phyloP scores from a whole-genome alignment of 768 basidiomycete species.

The Kwoniella sp. region DNA sequence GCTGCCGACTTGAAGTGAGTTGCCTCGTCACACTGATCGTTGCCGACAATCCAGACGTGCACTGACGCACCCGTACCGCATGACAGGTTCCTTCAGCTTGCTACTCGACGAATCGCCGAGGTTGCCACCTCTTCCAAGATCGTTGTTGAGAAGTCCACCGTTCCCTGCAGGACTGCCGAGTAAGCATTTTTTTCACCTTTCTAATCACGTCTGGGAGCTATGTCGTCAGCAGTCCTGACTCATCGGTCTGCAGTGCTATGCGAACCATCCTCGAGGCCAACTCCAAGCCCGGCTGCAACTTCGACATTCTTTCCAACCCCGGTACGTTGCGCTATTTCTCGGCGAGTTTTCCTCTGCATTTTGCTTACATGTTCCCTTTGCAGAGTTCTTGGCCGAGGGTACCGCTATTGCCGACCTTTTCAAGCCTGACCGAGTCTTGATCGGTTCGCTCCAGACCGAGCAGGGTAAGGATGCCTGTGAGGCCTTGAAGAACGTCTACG shows the following conservation, averaged over 20 bases:
- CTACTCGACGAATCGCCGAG: conserved; percentile 91
- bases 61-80: conserved; percentile 9
- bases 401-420: conserved; percentile 91
- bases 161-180: conserved; percentile 96
- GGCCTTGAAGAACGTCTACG: conserved; percentile 78
- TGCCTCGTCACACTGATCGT: conserved; percentile 17
- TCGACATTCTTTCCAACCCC: conserved; percentile 98
- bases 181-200: no score
- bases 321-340: conserved; percentile 21
- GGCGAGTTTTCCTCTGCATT: not conserved
- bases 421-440: conserved; percentile 90
- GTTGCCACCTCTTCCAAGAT: conserved; percentile 92
- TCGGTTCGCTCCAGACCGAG: conserved; percentile 87
- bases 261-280: conserved; percentile 98
- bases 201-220: not conserved
- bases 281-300: conserved; percentile 84
- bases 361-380: not conserved
- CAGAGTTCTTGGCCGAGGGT: conserved; percentile 96
- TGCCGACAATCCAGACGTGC: no score
- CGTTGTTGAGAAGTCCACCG: conserved; percentile 98
- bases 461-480: conserved; percentile 81
- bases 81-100: conserved; percentile 89
- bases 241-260: conserved; percentile 66
- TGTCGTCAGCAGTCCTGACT: not conserved
- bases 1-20: conserved; percentile 97